Conservation (phyloP, 139 green algal genomes). For the Closterium sp. region DNA sequence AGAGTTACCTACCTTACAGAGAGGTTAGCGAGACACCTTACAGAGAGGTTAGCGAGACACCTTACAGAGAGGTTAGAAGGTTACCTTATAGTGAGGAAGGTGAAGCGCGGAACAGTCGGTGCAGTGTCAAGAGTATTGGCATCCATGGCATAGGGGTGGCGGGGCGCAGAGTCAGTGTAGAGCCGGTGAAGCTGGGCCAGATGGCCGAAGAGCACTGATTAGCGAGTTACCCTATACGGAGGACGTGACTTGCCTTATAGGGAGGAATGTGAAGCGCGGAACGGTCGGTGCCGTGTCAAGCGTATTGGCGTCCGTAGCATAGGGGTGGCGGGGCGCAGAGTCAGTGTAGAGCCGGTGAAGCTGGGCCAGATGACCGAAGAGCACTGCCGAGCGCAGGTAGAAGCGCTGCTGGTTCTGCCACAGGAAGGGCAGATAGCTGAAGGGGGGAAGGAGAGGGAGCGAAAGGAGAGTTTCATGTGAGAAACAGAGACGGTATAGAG, state of each 20-base stretch:
- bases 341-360: slow-evolving; percentile 50
- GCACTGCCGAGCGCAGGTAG: slow-evolving; percentile 64
- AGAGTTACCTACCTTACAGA: neutral
- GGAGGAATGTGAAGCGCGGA: slow-evolving; percentile 82
- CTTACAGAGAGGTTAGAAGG: neutral
- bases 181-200: slow-evolving; percentile 41
- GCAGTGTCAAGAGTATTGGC: slow-evolving; percentile 77
- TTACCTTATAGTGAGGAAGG: slow-evolving; percentile 84
- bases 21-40: neutral
- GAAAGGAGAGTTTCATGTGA: neutral
- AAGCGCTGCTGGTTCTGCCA: slow-evolving; percentile 72
- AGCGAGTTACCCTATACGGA: slow-evolving; percentile 74
- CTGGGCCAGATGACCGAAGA: slow-evolving; percentile 72
- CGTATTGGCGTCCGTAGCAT: slow-evolving; percentile 66
- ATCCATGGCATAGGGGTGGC: slow-evolving; percentile 41
- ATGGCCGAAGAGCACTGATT: no score
- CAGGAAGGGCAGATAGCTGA: slow-evolving; percentile 84
- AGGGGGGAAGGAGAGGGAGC: neutral
- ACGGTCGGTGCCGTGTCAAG: slow-evolving; percentile 70
- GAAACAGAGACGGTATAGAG: no score
- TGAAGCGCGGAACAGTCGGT: slow-evolving; percentile 69
- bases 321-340: neutral
- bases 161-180: slow-evolving; percentile 34
- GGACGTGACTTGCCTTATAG: slow-evolving; percentile 62
- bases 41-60: neutral